Percentiles rank a stretch among this genome's conserved stretches.
Evolutionary conservation across 768 basidiomycete species (phyloP).

Genomic region (Termitomyces sp.): DNA sequence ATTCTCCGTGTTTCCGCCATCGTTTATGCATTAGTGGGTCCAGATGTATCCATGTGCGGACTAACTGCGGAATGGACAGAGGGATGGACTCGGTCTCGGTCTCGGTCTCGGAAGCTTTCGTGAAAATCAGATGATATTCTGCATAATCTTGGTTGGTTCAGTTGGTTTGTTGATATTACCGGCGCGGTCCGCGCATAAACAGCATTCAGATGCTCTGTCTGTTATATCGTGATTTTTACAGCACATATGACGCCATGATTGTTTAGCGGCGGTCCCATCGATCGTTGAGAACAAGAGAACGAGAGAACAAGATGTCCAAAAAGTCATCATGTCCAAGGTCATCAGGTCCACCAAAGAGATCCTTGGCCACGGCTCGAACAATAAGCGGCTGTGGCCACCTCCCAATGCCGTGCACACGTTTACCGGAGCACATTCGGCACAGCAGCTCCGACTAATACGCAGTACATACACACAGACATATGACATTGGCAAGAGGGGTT

Average conservation of each 20-base stretch:
- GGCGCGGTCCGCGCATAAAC: no score
- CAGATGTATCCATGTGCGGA: neutral
- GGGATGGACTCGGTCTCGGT: no score
- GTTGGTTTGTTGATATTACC: no score
- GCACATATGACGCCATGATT: neutral
- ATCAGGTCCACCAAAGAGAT: neutral
- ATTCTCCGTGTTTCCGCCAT: neutral
- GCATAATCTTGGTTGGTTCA: no score
- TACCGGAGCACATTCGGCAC: neutral
- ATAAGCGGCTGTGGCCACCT: neutral
- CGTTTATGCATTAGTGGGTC: no score
- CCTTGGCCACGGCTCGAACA: neutral
- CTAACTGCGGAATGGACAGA: neutral
- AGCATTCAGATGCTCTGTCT: no score
- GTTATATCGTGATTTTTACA: neutral
- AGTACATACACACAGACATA: neutral
- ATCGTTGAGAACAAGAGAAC: neutral
- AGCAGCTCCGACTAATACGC: neutral
- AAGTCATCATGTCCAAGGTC: neutral
- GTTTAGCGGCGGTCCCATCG: neutral
- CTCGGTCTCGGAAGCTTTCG: no score
- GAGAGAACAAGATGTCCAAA: neutral
- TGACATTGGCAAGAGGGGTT: neutral
- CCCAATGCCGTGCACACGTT: neutral
- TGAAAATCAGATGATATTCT: neutral